Base-by-base conservation (phyloP, 2,329 filamentous ascomycete species). In the Fusarium newnesense region DNA sequence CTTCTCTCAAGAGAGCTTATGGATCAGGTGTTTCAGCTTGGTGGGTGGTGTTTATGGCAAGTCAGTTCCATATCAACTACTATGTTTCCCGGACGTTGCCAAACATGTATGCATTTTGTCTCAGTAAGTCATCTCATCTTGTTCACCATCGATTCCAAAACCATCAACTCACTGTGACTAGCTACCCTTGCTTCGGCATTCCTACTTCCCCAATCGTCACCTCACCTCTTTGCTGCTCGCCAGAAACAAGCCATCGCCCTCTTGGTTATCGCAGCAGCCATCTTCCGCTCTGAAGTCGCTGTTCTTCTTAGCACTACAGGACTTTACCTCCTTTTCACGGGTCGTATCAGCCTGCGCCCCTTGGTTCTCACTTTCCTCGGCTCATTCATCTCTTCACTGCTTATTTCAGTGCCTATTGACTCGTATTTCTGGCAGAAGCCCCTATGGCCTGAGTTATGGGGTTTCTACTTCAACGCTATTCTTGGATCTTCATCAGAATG, bases 91-190 rank as follows among this genome's bases (percentile, higher is more conserved):
- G 96, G 69, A 96, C 95, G 5, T 84, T 99, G 73, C 96, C 96
- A 4, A 99, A 99, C 81, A 97, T 97, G 93, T 97, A 98, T 83
- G 95, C 96, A 26, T 96, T 98, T 84, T 90, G 91, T 15, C 84
- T 98, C 66, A 94, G 92, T 96, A 85, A 82, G 91, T 87, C 21
- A 9, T 24, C 15, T 19, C 12, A 32, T 32, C 15, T 19, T 13
- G 30, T 32, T 28, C n/a, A 39, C 30, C n/a, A 32, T 28, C 28
- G 24, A 24, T 28, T 54, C 34, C 10, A 6, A 26, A 7, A 18
- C n/a, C 21, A 9, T 32, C 46, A 60, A 40, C 61, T 60, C 7
- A 67, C 47, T 56, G 37, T 10, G 16, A 15, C 13, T 71, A 93
- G 93, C 92, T 63, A 95, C 92, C 2, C 79, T 93, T 49, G 91